These are phyloP conservation scores for Boehmeria nivea DNA, from an alignment of 306 rosid species.

Conservation along the genomic window DNA sequence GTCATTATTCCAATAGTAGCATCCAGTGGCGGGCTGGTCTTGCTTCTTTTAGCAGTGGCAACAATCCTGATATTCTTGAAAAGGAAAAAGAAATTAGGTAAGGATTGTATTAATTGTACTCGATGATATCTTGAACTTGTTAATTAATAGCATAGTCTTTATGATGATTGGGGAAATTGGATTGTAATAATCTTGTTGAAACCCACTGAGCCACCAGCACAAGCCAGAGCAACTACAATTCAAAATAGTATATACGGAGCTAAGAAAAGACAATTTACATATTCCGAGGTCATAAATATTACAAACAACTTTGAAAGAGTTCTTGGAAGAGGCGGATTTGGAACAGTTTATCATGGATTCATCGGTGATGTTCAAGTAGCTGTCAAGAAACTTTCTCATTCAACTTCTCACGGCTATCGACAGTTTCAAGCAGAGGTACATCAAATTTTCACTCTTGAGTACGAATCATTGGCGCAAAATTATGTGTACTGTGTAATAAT, in stretches of 20 bases:
- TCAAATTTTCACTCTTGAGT: neutral
- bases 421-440: conserved; percentile 56
- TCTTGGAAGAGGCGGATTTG: conserved; percentile 48
- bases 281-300: conserved; percentile 31
- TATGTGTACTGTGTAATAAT: neutral
- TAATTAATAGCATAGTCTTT: neutral
- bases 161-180: no score
- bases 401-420: conserved; percentile 35
- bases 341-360: conserved; percentile 42
- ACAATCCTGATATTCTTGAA: conserved; percentile 10
- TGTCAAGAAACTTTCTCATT: conserved; percentile 42
- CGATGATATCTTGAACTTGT: no score
- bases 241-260: conserved; percentile 22
- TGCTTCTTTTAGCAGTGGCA: conserved; percentile 10
- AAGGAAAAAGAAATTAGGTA: conserved; percentile 13
- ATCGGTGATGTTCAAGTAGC: conserved; percentile 39
- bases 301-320: conserved; percentile 21
- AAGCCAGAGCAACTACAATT: neutral
- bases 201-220: neutral
- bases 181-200: no score
- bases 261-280: conserved; percentile 38
- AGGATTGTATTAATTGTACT: neutral
- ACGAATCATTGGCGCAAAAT: neutral
- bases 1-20: conserved; percentile 31
- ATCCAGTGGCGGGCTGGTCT: conserved; percentile 31